Evolutionary conservation across 257 asterid genomes (phyloP).

Genomic region (Nicotiana paniculata): DNA sequence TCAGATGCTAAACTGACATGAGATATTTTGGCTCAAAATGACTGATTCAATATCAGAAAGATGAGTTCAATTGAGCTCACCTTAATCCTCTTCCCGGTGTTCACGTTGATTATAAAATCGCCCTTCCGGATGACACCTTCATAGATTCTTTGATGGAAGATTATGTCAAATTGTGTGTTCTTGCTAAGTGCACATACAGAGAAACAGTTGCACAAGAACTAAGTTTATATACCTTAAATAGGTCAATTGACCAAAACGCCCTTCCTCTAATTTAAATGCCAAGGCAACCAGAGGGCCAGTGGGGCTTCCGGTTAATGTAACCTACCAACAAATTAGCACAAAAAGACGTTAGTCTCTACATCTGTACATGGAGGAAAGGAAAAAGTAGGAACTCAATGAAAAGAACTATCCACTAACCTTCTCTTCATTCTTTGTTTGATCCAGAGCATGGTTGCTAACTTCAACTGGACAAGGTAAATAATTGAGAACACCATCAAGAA

Average conservation of each 20-base stretch:
- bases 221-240: slow-evolving; percentile 63
- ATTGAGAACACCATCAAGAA: slow-evolving; percentile 91
- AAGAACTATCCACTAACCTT: slow-evolving; percentile 39
- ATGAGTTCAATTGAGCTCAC: slow-evolving; percentile 24
- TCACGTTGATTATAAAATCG: slow-evolving; percentile 72
- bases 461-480: slow-evolving; percentile 90
- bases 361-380: background rate
- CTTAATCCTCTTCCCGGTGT: slow-evolving; percentile 95
- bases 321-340: slow-evolving; percentile 39
- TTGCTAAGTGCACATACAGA: background rate
- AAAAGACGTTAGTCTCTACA: background rate
- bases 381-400: slow-evolving; percentile 10
- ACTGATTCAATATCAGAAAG: background rate
- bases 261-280: slow-evolving; percentile 97
- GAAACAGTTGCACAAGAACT: background rate
- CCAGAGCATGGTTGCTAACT: slow-evolving; percentile 83
- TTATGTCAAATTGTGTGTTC: background rate
- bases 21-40: background rate
- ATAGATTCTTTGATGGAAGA: slow-evolving; percentile 58
- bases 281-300: slow-evolving; percentile 93
- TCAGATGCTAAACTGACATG: background rate
- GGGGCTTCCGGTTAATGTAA: slow-evolving; percentile 74
- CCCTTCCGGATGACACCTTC: slow-evolving; percentile 97
- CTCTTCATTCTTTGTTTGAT: slow-evolving; percentile 86
- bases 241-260: slow-evolving; percentile 90